These are phyloP conservation scores for Amylocystis lapponica DNA, from an alignment of 768 basidiomycete species.

Conservation along the genomic window DNA sequence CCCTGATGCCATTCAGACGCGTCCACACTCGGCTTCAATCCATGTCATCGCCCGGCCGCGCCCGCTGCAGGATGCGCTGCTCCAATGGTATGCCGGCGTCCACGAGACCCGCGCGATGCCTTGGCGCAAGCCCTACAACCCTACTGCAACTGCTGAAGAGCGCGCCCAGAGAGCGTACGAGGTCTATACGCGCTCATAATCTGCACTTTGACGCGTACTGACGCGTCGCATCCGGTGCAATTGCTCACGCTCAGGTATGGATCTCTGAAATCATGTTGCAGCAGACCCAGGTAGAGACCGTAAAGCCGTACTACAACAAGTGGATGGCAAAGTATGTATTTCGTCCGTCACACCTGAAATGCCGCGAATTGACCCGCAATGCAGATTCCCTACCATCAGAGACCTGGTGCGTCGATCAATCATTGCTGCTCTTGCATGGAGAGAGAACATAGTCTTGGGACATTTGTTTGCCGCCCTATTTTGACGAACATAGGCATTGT, in stretches of 20 bases:
- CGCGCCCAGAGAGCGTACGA: constrained; percentile 89
- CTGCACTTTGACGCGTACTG: neutral
- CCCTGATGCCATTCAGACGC: neutral
- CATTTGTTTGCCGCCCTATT: constrained; percentile 12
- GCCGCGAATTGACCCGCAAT: neutral
- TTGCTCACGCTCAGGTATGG: constrained; percentile 58
- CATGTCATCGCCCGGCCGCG: constrained; percentile 42
- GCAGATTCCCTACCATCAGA: constrained; percentile 75
- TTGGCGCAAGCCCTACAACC: constrained; percentile 76
- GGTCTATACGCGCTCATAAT: constrained; percentile 34
- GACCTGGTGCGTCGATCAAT: constrained; percentile 66
- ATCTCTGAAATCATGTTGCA: constrained; percentile 94
- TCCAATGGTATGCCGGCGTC: constrained; percentile 67
- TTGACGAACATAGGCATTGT: too few species aligned
- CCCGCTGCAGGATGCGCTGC: constrained; percentile 44
- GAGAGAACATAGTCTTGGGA: too few species aligned
- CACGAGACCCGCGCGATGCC: constrained; percentile 78
- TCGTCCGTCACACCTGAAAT: neutral
- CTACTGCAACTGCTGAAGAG: constrained; percentile 44
- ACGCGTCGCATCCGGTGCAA: neutral
- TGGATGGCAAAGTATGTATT: constrained; percentile 75
- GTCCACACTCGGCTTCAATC: constrained; percentile 37
- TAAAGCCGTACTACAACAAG: constrained; percentile 87
- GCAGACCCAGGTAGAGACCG: constrained; percentile 90
- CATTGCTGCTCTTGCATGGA: too few species aligned